phyloP scores from a whole-genome alignment of 257 asterid species.

The Solanum appendiculatum region DNA sequence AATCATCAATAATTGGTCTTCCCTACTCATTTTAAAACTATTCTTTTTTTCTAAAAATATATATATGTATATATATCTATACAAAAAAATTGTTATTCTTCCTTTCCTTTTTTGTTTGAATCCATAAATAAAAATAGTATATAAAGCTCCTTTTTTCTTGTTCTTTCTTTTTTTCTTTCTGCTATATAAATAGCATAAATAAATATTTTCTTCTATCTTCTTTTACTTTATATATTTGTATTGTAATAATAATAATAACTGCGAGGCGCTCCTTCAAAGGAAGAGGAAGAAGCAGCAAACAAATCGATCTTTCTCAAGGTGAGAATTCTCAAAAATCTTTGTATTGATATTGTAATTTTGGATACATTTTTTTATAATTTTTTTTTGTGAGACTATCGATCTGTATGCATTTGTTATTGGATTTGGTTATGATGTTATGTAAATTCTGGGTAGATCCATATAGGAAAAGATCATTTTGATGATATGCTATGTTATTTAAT shows the following conservation, averaged over 20 bases:
- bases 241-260: too few species aligned
- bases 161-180: neutral
- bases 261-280: too few species aligned
- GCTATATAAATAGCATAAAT: neutral
- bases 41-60: neutral
- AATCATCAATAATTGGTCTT: neutral
- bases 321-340: neutral
- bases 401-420: neutral
- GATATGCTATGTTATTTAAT: too few species aligned
- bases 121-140: neutral
- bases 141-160: neutral
- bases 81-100: neutral
- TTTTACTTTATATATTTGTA: too few species aligned
- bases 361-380: neutral
- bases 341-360: neutral
- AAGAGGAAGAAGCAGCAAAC: neutral
- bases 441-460: neutral
- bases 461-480: too few species aligned
- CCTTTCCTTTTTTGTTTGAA: neutral
- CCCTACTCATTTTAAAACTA: neutral
- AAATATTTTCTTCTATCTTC: neutral
- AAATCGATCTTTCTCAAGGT: neutral
- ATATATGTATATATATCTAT: too few species aligned
- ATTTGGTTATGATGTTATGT: neutral
- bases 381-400: neutral